A percentile compares a stretch with the other conserved stretches of the same genome.
Conservation (phyloP, 768 basidiomycete species). For the Psilocybe cubensis region DNA sequence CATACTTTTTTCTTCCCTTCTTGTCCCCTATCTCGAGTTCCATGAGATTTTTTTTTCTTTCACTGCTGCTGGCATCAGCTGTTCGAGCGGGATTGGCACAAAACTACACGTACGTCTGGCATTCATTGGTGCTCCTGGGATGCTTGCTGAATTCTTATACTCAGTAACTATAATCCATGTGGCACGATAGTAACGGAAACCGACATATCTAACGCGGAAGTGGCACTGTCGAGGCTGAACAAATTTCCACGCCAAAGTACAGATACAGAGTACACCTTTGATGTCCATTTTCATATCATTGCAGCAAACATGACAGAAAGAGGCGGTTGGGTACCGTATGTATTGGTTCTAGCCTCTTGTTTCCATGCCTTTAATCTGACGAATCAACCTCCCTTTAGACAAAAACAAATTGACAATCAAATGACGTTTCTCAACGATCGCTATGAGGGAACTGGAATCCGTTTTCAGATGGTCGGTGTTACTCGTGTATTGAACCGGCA, state of each 20-base stretch:
- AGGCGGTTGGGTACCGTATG: slow-evolving; percentile 45
- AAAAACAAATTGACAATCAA: slow-evolving; percentile 39
- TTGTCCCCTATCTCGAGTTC: no score
- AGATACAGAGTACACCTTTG: slow-evolving; percentile 23
- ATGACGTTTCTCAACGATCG: slow-evolving; percentile 45
- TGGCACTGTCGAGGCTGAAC: slow-evolving; percentile 13
- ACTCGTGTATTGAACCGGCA: slow-evolving; percentile 41
- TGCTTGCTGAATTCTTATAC: not conserved
- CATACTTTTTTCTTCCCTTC: no score
- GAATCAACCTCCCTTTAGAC: slow-evolving; percentile 22
- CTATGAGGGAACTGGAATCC: slow-evolving; percentile 37
- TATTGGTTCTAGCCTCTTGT: slow-evolving; percentile 1
- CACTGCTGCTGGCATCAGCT: not conserved
- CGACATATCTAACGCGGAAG: slow-evolving; percentile 16
- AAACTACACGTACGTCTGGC: not conserved
- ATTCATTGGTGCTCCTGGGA: not conserved
- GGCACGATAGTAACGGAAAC: slow-evolving; percentile 24
- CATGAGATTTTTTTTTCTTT: not conserved
- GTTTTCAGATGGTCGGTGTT: slow-evolving; percentile 37
- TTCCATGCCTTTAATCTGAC: not conserved
- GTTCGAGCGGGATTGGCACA: not conserved
- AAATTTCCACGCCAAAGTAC: slow-evolving; percentile 11
- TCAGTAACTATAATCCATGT: slow-evolving; percentile 15
- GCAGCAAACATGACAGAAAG: slow-evolving; percentile 30
- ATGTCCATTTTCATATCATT: slow-evolving; percentile 36